A percentile compares a stretch with the other conserved stretches of the same genome.
These are phyloP conservation scores for Pseudozyma sp. DNA, from an alignment of 1,284 basidiomycete species.

Conservation along the genomic window DNA sequence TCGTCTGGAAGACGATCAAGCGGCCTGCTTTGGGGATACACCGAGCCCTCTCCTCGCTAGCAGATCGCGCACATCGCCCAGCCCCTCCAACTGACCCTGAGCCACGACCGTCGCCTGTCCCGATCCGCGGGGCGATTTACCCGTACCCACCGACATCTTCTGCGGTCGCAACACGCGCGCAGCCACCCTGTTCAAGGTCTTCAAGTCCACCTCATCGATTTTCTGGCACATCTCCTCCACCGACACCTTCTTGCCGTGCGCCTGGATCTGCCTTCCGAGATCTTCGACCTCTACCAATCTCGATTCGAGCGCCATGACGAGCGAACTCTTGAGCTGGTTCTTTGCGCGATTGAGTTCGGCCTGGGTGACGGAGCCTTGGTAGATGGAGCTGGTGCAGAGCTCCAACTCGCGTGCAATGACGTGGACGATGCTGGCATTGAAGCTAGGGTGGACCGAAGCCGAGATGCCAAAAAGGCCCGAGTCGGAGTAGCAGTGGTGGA, in stretches of 20 bases:
- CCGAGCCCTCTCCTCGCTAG: slow-evolving; percentile 59
- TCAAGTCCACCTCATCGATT: slow-evolving; percentile 83
- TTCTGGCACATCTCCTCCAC: slow-evolving; percentile 90
- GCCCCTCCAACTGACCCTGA: slow-evolving; percentile 58
- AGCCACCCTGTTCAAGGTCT: slow-evolving; percentile 80
- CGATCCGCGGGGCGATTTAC: slow-evolving; percentile 30
- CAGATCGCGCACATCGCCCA: slow-evolving; percentile 61
- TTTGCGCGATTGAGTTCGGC: slow-evolving; percentile 86
- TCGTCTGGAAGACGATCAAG: not conserved
- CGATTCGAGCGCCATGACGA: slow-evolving; percentile 97
- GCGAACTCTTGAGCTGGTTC: slow-evolving; percentile 92
- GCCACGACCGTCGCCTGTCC: slow-evolving; percentile 63
- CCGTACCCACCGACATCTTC: slow-evolving; percentile 28
- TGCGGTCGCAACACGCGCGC: slow-evolving; percentile 75
- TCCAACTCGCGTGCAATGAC: slow-evolving; percentile 84
- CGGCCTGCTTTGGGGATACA: slow-evolving; percentile 36
- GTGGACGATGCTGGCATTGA: slow-evolving; percentile 78
- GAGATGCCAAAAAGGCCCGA: slow-evolving; percentile 93
- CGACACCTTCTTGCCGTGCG: slow-evolving; percentile 88
- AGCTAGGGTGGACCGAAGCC: slow-evolving; percentile 83
- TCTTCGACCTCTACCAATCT: slow-evolving; percentile 78
- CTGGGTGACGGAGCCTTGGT: slow-evolving; percentile 72
- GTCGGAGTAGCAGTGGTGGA: slow-evolving; percentile 97
- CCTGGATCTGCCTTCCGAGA: slow-evolving; percentile 79
- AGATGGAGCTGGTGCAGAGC: slow-evolving; percentile 66